Percentiles rank a stretch among this genome's conserved stretches.
Evolutionary conservation across 179 eudicot species (phyloP).

Genomic region (Monotropa hypopitys): DNA sequence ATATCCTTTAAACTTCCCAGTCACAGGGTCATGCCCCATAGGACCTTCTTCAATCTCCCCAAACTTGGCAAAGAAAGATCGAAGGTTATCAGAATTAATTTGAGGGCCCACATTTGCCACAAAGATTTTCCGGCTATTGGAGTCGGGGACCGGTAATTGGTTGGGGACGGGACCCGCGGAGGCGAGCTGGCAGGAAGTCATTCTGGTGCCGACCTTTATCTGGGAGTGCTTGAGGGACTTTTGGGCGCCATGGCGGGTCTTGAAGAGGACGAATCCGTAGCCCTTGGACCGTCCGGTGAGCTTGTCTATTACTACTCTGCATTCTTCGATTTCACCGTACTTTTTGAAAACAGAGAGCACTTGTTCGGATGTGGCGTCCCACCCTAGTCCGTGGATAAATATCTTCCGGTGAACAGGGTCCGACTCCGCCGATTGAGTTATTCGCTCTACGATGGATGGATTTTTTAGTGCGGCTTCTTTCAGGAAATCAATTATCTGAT

Average conservation of each 20-base stretch:
- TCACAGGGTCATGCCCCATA: conserved; percentile 19
- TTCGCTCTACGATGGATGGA: conserved; percentile 13
- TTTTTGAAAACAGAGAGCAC: conserved; percentile 28
- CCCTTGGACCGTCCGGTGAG: conserved; percentile 65
- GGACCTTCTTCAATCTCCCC: conserved; percentile 49
- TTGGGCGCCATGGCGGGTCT: conserved; percentile 33
- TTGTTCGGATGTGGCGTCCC: conserved; percentile 57
- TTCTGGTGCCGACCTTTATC: conserved; percentile 56
- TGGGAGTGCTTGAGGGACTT: conserved; percentile 56
- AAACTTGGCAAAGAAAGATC: conserved; percentile 23
- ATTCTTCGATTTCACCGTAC: conserved; percentile 72
- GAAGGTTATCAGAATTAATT: conserved; percentile 17
- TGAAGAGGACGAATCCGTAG: conserved; percentile 62
- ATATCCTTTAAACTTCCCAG: conserved; percentile 38
- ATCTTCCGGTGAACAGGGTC: conserved; percentile 53
- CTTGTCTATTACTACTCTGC: conserved; percentile 52
- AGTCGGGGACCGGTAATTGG: background rate
- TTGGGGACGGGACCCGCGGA: conserved; percentile 43
- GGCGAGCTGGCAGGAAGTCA: conserved; percentile 65
- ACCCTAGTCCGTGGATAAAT: conserved; percentile 57
- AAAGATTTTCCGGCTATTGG: conserved; percentile 22
- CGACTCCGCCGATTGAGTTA: conserved; percentile 32
- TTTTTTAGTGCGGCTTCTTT: conserved; percentile 37
- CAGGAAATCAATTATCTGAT: conserved; percentile 37
- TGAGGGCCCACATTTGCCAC: conserved; percentile 33